Base-by-base conservation (phyloP, 345 rosid species). In the Noccaea caerulescens region DNA sequence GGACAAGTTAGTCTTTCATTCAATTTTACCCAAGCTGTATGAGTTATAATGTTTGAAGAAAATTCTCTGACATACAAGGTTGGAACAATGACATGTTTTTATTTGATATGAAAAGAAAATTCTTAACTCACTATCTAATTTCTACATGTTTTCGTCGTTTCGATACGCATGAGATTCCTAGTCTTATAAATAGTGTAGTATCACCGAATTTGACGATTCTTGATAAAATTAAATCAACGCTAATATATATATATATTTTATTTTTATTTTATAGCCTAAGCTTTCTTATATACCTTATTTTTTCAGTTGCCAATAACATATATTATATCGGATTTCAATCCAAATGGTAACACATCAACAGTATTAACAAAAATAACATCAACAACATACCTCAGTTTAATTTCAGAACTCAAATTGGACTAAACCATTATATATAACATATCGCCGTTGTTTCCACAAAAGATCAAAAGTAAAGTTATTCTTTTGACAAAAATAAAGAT, bases 401-500 rank as follows among this genome's bases (percentile, higher is more conserved):
- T 27, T 27, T 3, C 30, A 27, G 30, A 59, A 39, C 49, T 7
- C 44, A 23, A 41, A 18, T 3, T 10, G 8, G 12, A 27, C 43
- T 20, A 10, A 39, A 60, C 8, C n/a, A 12, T 42, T 23, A 42
- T 8, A 45, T 34, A 47, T 10, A 41, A 39, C 41, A 18, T 23
- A 37, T 66, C 6, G 34, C 63, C 11, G 18, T 42, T 44, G 53
- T 20, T 68, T 69, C 41, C 41, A 49, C 25, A 25, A 69, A 70
- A 59, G 2, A n/a, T 43, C 10, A 20, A 25, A 57, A 27, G 13
- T 50, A 50, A 50, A 70, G 23, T 20, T 59, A 12, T 70, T 71
- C 52, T 50, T 71, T 30, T 50, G 53, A 60, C 54, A 55, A 71
- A 33, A 30, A 55, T 36, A 69, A 69, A 37, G 20, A 0, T 43